Base-by-base conservation (phyloP, 1,284 basidiomycete species). In the Ceratobasidium sp. region DNA sequence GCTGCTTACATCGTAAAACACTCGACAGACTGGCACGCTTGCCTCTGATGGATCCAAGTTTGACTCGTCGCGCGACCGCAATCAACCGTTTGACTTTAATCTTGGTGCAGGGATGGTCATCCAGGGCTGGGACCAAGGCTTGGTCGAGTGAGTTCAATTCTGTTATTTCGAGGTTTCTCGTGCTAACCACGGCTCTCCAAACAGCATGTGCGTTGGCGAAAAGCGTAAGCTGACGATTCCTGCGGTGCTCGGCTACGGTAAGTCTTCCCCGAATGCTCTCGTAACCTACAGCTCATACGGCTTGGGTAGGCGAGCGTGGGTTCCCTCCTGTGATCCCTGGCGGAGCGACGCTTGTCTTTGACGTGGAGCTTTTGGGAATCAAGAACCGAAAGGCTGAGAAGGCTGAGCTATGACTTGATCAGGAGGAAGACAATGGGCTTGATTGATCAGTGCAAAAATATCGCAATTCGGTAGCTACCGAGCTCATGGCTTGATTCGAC, bases 161-260 rank as follows among this genome's bases (percentile, higher is more conserved):
- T 55, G 48, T 27, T 62, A 7, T 8, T 33, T 6, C 35, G 14
- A 41, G 16, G 8, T 14, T 50, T 27, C 3, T 46, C 33, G 18
- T 60, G 5, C 16, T 14, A 1, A 38, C n/a, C 14, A 23, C 46
- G 27, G 8, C 10, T 8, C 38, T 44, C 16, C 38, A 52, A 57
- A 20, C 35, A 85, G 92, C 81, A 97, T 98, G 93, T 98, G 97
- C 84, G 83, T 94, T 48, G 88, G 90, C 78, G 97, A 99, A 87
- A 96, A 96, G 88, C 92, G 97, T 62, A 94, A 89, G n/a, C 89
- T 98, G 80, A 95, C 92, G 23, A 96, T 96, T 80, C 96, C 96
- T 20, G 83, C 93, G 16, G 80, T 87, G 68, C 86, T 92, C 85
- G 96, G 91, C 16, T 97, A 97, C 82, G 96, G 96, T 96, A 79